Evolutionary conservation across 2,329 filamentous ascomycete species (phyloP), one percentile per base, ranked within the genome.

Genomic region (Leptodontidium sp.): DNA sequence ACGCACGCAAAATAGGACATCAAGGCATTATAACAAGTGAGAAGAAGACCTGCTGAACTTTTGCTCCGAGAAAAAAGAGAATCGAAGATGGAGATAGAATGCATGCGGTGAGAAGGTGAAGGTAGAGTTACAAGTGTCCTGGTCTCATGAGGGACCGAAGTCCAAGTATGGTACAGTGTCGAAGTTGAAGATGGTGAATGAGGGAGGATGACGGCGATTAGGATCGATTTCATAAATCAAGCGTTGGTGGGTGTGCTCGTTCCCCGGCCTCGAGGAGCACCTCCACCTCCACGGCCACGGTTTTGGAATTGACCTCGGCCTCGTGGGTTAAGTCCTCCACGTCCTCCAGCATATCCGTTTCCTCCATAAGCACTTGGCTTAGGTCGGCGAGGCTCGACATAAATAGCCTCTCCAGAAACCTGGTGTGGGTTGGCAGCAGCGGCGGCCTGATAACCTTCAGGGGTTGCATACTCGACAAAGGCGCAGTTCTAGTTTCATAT

Each of bases 401-500:
- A 86, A 75, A 99, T 91, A 77, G 88, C 90, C 81, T 97, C 91
- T 74, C 90, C 91, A 75, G 91, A 93, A 72, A 99, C 88, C 55
- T 87, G 87, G 82, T 97, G 93, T 45, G 95, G 95, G 83, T 97
- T 98, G 75, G 91, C 91, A 70, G 88, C 88, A 47, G 93, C 86
- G 53, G 96, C 96, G 71, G 92, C 91, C 80, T 93, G 88, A 82
- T 97, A 98, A 58, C 89, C 93, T 66, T 94, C 89, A 26, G 88
- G 79, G 58, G 91, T 92, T 78, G 90, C 91, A 81, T 96, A 99
- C 80, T 99, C 96, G 69, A 98, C 93, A 78, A 98, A 98, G 32
- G 96, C 96, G 78, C 94, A 98, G 86, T 96, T 98, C 95, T 97
- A 78, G 38, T 69, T 14, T 59, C 63, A 52, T 62, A 21, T 72